Evolutionary conservation across 345 rosid species (phyloP), one percentile per base, ranked within the genome.

Genomic region (Hevea brasiliensis): DNA sequence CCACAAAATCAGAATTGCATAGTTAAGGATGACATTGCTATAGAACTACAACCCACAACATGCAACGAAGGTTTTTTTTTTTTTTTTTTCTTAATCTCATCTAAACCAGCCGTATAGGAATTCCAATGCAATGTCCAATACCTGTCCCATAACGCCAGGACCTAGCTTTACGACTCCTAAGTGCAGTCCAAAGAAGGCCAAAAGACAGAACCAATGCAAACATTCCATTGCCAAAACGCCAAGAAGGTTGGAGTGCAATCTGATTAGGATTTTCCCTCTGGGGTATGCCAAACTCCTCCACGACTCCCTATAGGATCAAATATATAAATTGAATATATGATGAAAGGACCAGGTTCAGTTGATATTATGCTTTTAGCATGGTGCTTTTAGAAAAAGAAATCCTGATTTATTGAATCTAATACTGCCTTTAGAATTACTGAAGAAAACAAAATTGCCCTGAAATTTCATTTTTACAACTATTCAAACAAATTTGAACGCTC

Each of bases 181-280:
- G 70, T 58, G 92, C 86, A 67, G 97, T 87, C 78, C 80, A 84
- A 61, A 93, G 83, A 81, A 93, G 97, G 78, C 93, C 95, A 68
- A 86, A 87, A 68, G 95, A 86, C 75, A 93, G 75, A 82, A 93
- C 91, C 80, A 93, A 82, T 51, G 96, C 89, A 61, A 90, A 91
- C 96, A 91, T 90, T 67, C 98, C 98, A 84, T 93, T 93, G 44
- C 94, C 92, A 68, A 93, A 91, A 73, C 94, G 87, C 98, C 98
- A 93, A 56, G 97, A 86, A 67, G 85, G 84, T 76, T 90, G 90
- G 70, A 85, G 87, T 84, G 89, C 87, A 45, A 82, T 65, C 57
- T 83, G 82, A 56, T 72, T 85, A 21, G 87, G 85, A 75, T 92
- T 88, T 78, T 89, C 87, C 77, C 98, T 87, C 77, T 88, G 78